phyloP scores from a whole-genome alignment of 176 grass and related monocot genomes.

The Oryza glaberrima region DNA sequence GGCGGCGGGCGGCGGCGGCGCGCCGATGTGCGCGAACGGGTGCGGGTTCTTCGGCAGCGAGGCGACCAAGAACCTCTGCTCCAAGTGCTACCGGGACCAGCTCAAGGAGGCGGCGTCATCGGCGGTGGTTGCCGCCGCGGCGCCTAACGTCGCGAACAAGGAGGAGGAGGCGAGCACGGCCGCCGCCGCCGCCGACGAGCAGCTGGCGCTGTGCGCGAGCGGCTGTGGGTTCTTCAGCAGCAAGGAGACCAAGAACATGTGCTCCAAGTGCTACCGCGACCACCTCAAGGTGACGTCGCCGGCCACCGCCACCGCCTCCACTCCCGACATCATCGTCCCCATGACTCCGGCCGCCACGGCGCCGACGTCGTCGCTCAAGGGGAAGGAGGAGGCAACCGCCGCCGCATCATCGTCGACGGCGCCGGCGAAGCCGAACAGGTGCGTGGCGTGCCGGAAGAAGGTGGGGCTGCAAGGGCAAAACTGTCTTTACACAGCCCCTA shows the following conservation, averaged over 20 bases:
- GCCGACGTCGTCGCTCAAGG: too few relatives aligned
- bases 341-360: background rate
- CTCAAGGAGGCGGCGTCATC: background rate
- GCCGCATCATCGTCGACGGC: background rate
- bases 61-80: conserved; percentile 45
- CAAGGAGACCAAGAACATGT: conserved; percentile 35
- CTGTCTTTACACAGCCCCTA: too few relatives aligned
- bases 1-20: background rate
- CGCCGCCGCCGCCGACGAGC: background rate
- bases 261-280: conserved; percentile 51
- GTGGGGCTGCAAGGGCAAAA: conserved; percentile 34
- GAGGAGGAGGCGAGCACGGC: background rate
- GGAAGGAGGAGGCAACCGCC: too few relatives aligned
- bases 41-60: conserved; percentile 36
- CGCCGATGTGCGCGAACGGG: conserved; percentile 33
- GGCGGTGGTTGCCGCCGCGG: background rate
- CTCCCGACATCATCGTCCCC: too few relatives aligned
- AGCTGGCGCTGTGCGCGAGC: conserved; percentile 26
- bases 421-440: conserved; percentile 40
- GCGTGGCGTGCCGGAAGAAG: conserved; percentile 50
- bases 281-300: background rate
- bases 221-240: conserved; percentile 57
- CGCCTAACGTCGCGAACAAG: background rate
- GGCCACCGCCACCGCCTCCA: background rate
- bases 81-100: conserved; percentile 48